Percentiles rank a stretch among this genome's conserved stretches.
These are phyloP conservation scores for Leccinum sublutescens DNA, from an alignment of 768 basidiomycete species.

Conservation along the genomic window DNA sequence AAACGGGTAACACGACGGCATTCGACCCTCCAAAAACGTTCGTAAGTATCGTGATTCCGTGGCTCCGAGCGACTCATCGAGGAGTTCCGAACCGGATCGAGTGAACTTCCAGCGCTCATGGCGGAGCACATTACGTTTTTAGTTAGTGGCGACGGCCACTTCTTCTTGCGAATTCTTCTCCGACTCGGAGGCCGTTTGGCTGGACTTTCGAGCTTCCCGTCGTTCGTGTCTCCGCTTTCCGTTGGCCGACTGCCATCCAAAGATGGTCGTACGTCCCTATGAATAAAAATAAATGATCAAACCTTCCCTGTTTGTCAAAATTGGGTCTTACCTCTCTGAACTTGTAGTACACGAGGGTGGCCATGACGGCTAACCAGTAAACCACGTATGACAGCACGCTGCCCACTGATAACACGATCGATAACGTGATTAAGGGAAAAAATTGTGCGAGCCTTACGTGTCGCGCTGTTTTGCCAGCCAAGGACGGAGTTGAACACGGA, in stretches of 20 bases:
- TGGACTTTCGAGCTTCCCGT: conserved; percentile 19
- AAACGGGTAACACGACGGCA: neutral
- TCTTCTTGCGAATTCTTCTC: neutral
- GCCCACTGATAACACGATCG: conserved; percentile 47
- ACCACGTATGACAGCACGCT: conserved; percentile 84
- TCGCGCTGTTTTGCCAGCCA: conserved; percentile 86
- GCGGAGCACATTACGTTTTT: neutral
- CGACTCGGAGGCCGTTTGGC: neutral
- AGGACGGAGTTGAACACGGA: conserved; percentile 81
- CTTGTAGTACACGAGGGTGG: conserved; percentile 63
- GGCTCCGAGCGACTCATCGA: neutral
- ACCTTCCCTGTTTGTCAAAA: neutral
- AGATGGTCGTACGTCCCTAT: conserved; percentile 62
- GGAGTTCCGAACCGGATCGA: neutral
- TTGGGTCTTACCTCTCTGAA: conserved; percentile 46
- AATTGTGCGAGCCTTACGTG: conserved; percentile 38
- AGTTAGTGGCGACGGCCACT: neutral
- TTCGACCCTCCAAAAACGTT: neutral
- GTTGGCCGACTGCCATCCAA: conserved; percentile 56
- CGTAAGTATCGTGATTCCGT: neutral
- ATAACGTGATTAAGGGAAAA: neutral
- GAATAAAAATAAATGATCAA: neutral
- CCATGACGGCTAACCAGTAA: conserved; percentile 88
- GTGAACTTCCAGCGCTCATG: neutral
- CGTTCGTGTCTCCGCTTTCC: conserved; percentile 35